These are phyloP conservation scores for Guadua angustifolia DNA, from an alignment of 176 grass and related monocot genomes.

Conservation along the genomic window DNA sequence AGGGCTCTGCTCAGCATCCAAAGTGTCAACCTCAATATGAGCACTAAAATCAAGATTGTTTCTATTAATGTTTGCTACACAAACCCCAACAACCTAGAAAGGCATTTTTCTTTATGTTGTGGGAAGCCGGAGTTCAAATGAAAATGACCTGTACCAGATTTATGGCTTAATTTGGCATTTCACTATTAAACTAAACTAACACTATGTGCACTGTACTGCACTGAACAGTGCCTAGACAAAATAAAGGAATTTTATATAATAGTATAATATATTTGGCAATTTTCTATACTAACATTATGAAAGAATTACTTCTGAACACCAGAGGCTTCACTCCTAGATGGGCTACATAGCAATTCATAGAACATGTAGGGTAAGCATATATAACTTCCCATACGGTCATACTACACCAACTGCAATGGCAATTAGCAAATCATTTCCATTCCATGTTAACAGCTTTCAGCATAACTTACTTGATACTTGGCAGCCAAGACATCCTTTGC, in stretches of 20 bases:
- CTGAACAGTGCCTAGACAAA: neutral
- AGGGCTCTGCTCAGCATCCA: conserved; percentile 5
- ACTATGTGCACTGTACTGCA: neutral
- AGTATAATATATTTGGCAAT: conserved; percentile 17
- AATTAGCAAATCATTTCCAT: conserved; percentile 15
- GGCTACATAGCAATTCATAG: conserved; percentile 4
- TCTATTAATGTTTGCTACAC: conserved; percentile 18
- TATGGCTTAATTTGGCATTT: conserved; percentile 16
- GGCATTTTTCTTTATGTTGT: conserved; percentile 26
- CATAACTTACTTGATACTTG: conserved; percentile 89
- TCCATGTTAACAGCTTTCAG: conserved; percentile 32
- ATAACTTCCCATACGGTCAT: neutral
- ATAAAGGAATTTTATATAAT: neutral
- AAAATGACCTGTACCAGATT: conserved; percentile 4
- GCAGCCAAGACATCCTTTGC: conserved; percentile 79
- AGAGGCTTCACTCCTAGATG: conserved; percentile 10
- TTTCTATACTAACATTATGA: conserved; percentile 19
- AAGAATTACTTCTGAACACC: conserved; percentile 19
- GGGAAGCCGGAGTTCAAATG: conserved; percentile 4
- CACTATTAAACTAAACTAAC: conserved; percentile 26
- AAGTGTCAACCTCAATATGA: neutral
- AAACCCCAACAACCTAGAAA: neutral
- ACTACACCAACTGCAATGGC: neutral
- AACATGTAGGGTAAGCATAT: conserved; percentile 23
- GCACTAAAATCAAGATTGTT: conserved; percentile 32